Base-by-base conservation (phyloP, 2,329 filamentous ascomycete species). In the Drechslerella coelobrocha region DNA sequence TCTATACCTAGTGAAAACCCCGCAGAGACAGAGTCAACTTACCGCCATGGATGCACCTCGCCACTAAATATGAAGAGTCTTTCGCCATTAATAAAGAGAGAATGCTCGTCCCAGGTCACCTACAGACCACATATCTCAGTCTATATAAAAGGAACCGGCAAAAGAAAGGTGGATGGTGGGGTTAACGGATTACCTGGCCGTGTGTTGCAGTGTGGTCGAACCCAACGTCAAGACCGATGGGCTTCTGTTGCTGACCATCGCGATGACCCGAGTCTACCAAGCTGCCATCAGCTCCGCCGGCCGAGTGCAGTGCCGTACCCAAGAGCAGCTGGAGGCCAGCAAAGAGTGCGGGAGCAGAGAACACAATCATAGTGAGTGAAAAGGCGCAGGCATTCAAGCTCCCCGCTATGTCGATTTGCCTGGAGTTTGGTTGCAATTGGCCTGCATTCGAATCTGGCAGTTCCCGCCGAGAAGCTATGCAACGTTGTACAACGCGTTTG, bases 31-130 rank as follows among this genome's bases (percentile, higher is more conserved):
- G 27, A 8, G 17, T 14, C 14, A 17, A 17, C 56, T 27, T 39
- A 62, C 65, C 65, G 61, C 65, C 83, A 92, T 0, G 89, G 88
- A 76, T 92, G 89, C 2, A 91, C 83, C 76, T 92, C 89, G 43
- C 86, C 89, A 39, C 85, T 88, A 77, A 88, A 91, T 34, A 92
- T 82, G 76, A 90, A 85, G 41, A 89, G 80, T 6, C 89, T 83
- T 76, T 91, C 84, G 9, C 88, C 89, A 68, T 84, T 82, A 65
- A 92, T 83, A 73, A 88, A 88, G 1, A 92, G 79, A 0, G 89
- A 89, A 73, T 89, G 81, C 39, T 89, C 83, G 76, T 92, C 89
- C 85, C 88, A 92, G 50, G 87, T 90, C 21, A 89, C 83, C 79
- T 81, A 48, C 5, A 21, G 8, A 8, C n/a, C 52, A 34, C 12